Percentiles rank a stretch among this genome's conserved stretches.
Conservation (phyloP, 257 asterid species). For the Fraxinus anomala region DNA sequence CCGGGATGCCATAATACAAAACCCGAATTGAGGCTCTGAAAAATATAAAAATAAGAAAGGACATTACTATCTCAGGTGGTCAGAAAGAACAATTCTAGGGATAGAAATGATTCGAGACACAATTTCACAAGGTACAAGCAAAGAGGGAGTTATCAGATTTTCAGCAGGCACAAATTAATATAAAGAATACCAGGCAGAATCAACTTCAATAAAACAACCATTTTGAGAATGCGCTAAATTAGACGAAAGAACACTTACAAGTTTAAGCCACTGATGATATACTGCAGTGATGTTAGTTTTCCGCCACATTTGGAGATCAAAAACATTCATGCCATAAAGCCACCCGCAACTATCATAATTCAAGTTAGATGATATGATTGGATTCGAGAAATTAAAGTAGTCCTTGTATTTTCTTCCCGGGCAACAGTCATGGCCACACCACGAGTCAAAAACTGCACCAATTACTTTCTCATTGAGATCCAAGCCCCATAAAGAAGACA, state of each 20-base stretch:
- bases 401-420: conserved; percentile 69
- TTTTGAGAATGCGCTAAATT: not conserved
- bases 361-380: conserved; percentile 52
- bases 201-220: not conserved
- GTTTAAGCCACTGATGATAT: conserved; percentile 87
- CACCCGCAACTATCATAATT: conserved; percentile 62
- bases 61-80: not conserved
- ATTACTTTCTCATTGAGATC: conserved; percentile 74
- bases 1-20: conserved; percentile 76
- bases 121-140: conserved; percentile 9
- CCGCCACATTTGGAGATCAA: conserved; percentile 83
- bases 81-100: not conserved
- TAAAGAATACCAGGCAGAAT: not conserved
- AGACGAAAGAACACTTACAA: conserved; percentile 46
- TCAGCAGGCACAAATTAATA: conserved; percentile 3
- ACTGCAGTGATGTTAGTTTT: conserved; percentile 60
- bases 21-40: conserved; percentile 70
- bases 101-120: not conserved
- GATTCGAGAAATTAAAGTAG: conserved; percentile 68
- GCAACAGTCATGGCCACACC: conserved; percentile 62
- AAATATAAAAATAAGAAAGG: not conserved
- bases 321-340: conserved; percentile 77
- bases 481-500: conserved; percentile 80
- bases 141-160: not conserved
- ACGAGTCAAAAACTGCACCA: conserved; percentile 81